These are phyloP conservation scores for Coemansia sp. DNA, from an alignment of 192 early-diverging fungal genomes.

Conservation along the genomic window DNA sequence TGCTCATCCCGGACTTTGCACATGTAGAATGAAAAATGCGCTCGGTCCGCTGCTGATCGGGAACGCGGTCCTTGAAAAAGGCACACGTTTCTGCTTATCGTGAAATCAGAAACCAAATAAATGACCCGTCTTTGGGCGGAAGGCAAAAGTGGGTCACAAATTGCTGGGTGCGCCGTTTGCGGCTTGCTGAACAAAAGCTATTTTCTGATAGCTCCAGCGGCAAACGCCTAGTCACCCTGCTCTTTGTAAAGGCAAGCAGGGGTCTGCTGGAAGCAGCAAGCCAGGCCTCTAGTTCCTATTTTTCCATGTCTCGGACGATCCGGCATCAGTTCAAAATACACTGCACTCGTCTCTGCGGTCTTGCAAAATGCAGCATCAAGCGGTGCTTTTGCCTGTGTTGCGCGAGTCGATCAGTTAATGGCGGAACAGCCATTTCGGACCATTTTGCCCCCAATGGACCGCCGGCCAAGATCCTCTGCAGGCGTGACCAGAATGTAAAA, in stretches of 20 bases:
- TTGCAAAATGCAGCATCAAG: background rate
- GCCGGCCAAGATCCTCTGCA: slow-evolving; percentile 3
- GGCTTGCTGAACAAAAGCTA: no score
- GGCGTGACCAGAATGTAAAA: background rate
- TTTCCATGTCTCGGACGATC: background rate
- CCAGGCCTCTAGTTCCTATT: background rate
- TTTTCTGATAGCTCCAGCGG: no score
- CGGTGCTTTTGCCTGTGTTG: background rate
- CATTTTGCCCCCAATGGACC: background rate
- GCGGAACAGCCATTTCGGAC: background rate
- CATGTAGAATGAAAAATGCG: background rate
- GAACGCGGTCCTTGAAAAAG: slow-evolving; percentile 10
- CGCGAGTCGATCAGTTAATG: background rate
- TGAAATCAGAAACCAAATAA: background rate
- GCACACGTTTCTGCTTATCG: background rate
- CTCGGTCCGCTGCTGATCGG: background rate
- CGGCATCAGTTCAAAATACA: background rate
- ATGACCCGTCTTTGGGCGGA: background rate
- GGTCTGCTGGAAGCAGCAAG: background rate
- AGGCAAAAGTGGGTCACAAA: background rate
- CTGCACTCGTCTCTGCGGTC: background rate
- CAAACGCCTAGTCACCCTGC: background rate
- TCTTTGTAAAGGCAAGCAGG: background rate
- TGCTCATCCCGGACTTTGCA: background rate
- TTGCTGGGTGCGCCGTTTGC: background rate